Conservation (phyloP, 2,329 filamentous ascomycete species). For the Fusarium phyllophilum region DNA sequence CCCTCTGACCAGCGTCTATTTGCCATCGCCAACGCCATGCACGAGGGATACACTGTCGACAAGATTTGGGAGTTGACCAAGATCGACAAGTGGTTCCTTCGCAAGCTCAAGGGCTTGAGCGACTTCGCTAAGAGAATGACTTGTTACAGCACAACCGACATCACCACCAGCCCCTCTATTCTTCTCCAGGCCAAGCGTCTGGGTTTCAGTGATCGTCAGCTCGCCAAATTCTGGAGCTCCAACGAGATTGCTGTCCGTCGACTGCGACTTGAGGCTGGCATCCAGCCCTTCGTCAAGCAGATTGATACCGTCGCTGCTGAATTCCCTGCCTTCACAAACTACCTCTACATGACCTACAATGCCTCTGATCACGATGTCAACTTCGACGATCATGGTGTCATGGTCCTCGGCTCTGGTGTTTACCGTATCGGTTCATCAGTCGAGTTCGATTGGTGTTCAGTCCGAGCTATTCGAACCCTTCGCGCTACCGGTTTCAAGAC, state of each 20-base stretch:
- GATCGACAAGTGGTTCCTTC: conserved; percentile 99
- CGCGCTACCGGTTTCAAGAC: conserved; percentile 89
- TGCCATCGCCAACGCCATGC: conserved; percentile 98
- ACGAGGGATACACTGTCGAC: conserved; percentile 90
- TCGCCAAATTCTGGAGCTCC: conserved; percentile 93
- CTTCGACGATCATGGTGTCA: conserved; percentile 91
- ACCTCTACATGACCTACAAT: conserved; percentile 96
- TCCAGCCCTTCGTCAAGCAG: conserved; percentile 93
- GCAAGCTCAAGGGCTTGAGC: conserved; percentile 88
- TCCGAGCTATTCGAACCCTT: conserved; percentile 90
- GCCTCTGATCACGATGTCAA: conserved; percentile 83
- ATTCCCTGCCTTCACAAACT: conserved; percentile 94
- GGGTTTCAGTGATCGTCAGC: conserved; percentile 92
- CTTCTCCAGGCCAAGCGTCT: conserved; percentile 90
- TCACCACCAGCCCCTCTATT: conserved; percentile 70
- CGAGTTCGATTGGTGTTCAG: conserved; percentile 99
- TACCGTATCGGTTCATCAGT: conserved; percentile 98
- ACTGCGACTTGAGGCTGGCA: conserved; percentile 83
- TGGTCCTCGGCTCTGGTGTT: conserved; percentile 95
- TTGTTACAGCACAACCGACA: conserved; percentile 71
- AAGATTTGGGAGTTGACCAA: conserved; percentile 99
- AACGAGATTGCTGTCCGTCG: conserved; percentile 92
- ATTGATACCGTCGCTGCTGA: conserved; percentile 98
- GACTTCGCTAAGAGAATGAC: conserved; percentile 87
- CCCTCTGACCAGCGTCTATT: conserved; percentile 97